Evolutionary conservation across 768 basidiomycete genomes (phyloP).

Genomic region (Psilocybe cubensis): DNA sequence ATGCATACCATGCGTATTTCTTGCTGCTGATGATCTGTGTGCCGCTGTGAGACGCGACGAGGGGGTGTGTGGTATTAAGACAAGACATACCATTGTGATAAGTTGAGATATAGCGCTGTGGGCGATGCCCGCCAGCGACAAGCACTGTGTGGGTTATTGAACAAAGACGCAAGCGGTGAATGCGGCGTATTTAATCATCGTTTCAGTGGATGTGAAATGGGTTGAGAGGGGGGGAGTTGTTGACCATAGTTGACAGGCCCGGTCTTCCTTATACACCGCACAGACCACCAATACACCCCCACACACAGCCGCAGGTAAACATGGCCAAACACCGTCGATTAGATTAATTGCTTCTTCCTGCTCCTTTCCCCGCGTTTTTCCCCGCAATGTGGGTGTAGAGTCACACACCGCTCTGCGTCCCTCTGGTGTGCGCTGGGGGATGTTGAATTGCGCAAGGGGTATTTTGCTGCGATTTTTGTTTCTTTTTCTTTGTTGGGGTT

Average conservation of each 20-base stretch:
- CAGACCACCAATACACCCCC: conserved; percentile 47
- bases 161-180: too few species aligned
- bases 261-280: conserved; percentile 41
- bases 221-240: conserved; percentile 47
- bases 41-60: conserved; percentile 4
- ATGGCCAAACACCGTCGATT: conserved; percentile 15
- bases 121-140: conserved; percentile 60
- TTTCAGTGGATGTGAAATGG: conserved; percentile 35
- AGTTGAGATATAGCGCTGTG: conserved; percentile 29
- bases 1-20: conserved; percentile 82
- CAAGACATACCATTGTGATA: conserved; percentile 45
- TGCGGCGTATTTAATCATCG: conserved; percentile 49
- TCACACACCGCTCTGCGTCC: not conserved
- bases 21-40: conserved; percentile 70
- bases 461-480: too few species aligned
- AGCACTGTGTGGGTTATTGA: conserved; percentile 56
- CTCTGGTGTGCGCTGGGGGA: too few species aligned
- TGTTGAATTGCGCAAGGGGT: too few species aligned
- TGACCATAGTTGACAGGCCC: conserved; percentile 57
- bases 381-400: too few species aligned
- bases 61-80: not conserved
- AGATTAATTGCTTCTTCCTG: not conserved
- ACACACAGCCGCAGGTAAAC: conserved; percentile 23
- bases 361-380: too few species aligned
- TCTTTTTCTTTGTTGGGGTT: too few species aligned